Percentiles rank a stretch among this genome's conserved stretches.
Evolutionary conservation across 768 basidiomycete species (phyloP).

Genomic region (Crepidotus variabilis): DNA sequence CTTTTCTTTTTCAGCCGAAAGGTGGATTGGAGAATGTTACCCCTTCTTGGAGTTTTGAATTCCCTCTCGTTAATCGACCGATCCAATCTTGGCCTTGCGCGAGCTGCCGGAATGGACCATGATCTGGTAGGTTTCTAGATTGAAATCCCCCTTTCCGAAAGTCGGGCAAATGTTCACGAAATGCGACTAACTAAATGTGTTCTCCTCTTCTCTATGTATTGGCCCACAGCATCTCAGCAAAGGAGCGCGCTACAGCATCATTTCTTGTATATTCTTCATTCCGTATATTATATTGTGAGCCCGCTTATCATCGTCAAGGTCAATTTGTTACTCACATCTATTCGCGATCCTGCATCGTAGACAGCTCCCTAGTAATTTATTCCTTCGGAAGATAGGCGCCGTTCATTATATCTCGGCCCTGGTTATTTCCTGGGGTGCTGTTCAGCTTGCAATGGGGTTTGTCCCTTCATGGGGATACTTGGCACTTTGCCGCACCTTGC

Average conservation of each 20-base stretch:
- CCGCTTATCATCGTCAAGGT: neutral
- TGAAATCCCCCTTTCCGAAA: neutral
- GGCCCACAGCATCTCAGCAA: slow-evolving; percentile 28
- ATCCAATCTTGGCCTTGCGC: slow-evolving; percentile 38
- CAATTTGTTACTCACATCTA: neutral
- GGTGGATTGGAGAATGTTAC: slow-evolving; percentile 35
- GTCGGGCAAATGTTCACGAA: neutral
- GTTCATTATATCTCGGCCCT: slow-evolving; percentile 38
- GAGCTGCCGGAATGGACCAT: slow-evolving; percentile 36
- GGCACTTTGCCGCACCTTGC: slow-evolving; percentile 34
- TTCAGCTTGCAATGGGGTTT: slow-evolving; percentile 45
- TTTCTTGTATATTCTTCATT: slow-evolving; percentile 42
- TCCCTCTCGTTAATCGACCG: slow-evolving; percentile 38
- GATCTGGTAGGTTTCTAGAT: slow-evolving; percentile 28
- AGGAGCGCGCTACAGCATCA: slow-evolving; percentile 41
- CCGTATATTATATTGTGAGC: slow-evolving; percentile 46
- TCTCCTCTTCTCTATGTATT: too few species aligned
- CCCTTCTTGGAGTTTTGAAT: slow-evolving; percentile 34
- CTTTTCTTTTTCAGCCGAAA: slow-evolving; percentile 24
- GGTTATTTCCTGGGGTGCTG: slow-evolving; percentile 40
- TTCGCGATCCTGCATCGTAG: slow-evolving; percentile 18
- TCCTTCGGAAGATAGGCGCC: slow-evolving; percentile 40
- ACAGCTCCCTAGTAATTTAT: slow-evolving; percentile 41
- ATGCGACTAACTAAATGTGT: slow-evolving; percentile 3
- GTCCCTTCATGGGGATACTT: slow-evolving; percentile 38